Conservation (phyloP, 2,329 filamentous ascomycete species). For the Thielaviopsis populi region DNA sequence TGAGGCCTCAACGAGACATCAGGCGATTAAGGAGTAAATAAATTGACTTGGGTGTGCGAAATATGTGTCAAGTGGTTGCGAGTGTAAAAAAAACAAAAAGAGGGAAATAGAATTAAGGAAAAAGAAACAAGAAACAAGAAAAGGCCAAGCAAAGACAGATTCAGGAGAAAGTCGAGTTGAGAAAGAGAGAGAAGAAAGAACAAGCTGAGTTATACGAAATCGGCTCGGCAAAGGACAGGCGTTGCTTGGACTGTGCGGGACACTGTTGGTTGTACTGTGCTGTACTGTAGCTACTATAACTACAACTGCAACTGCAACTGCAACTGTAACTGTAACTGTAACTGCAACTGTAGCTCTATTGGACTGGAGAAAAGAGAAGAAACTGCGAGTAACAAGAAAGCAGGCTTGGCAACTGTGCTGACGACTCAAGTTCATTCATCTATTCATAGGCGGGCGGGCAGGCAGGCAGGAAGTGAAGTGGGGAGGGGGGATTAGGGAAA, state of each 20-base stretch:
- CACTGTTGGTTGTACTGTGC: neutral
- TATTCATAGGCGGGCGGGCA: neutral
- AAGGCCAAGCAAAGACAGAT: neutral
- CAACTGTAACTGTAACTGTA: neutral
- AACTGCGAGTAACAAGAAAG: neutral
- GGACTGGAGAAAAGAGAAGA: neutral
- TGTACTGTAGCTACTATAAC: neutral
- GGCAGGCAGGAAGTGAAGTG: neutral
- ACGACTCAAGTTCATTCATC: neutral
- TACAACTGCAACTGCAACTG: neutral
- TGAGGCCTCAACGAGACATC: neutral
- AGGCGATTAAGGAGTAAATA: neutral
- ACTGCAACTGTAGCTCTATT: neutral
- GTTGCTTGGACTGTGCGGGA: neutral
- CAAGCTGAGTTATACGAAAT: slow-evolving; percentile 3
- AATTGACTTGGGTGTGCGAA: neutral
- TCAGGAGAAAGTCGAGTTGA: slow-evolving; percentile 1
- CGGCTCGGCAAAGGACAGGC: slow-evolving; percentile 2
- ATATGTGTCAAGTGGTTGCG: neutral
- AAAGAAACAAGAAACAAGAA: neutral
- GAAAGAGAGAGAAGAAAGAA: neutral
- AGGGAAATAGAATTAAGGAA: neutral
- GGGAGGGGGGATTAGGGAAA: neutral
- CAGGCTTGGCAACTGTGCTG: neutral
- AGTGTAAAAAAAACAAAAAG: too few species aligned